These are phyloP conservation scores for Anastatica hierochuntica DNA, from an alignment of 345 rosid species.

Conservation along the genomic window DNA sequence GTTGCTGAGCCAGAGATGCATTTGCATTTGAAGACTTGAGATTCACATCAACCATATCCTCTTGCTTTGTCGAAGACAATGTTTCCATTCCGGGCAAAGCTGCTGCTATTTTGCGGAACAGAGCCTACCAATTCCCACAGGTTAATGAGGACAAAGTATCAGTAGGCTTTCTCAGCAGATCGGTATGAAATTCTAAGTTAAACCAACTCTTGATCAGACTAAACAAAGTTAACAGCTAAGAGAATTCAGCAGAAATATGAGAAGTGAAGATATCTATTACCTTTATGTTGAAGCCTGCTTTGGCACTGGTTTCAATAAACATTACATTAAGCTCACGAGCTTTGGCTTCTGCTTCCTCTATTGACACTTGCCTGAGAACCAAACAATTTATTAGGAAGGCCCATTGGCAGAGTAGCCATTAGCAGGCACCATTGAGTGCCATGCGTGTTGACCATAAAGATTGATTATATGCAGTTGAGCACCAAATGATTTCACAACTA, in stretches of 20 bases:
- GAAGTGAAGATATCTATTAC: constrained; percentile 20
- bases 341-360: constrained; percentile 86
- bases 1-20: constrained; percentile 50
- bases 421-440: constrained; percentile 5
- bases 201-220: not conserved
- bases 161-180: no score
- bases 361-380: constrained; percentile 73
- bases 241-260: not conserved
- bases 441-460: constrained; percentile 11
- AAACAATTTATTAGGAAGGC: constrained; percentile 10
- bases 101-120: constrained; percentile 83
- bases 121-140: constrained; percentile 33
- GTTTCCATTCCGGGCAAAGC: constrained; percentile 96
- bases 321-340: constrained; percentile 77
- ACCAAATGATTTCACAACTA: constrained; percentile 6
- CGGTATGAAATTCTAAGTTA: no score
- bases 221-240: not conserved
- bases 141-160: no score
- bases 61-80: constrained; percentile 78
- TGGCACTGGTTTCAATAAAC: constrained; percentile 89
- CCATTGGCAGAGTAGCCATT: constrained; percentile 2
- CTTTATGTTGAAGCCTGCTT: constrained; percentile 94
- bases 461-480: constrained; percentile 12
- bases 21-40: constrained; percentile 69
- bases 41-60: constrained; percentile 91